Base-by-base conservation (phyloP, 768 basidiomycete genomes). In the Kwoniella sp. region DNA sequence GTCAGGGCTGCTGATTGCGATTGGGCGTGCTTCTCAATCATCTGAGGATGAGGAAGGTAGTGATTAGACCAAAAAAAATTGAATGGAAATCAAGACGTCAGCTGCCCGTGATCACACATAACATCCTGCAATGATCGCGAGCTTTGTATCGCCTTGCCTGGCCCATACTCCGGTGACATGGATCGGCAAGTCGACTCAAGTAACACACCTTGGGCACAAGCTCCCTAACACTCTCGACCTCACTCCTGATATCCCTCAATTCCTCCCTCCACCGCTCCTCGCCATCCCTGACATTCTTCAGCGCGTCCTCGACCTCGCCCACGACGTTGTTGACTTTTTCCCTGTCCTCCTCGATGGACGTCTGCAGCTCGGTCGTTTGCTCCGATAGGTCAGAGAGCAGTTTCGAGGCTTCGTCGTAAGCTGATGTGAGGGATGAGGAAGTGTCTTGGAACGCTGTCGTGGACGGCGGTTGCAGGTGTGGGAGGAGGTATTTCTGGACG, bases 21-120 rank as follows among this genome's bases (percentile, higher is more conserved):
- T 60, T 92, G 89, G 78, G 92, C 91, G 77, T 89, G 91, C 82
- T 91, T 93, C 61, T 96, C 92, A 58, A 96, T 89, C 90, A 97
- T 91, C 94, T 98, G 50, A 20, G 47, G 20, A 20, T 20, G 47
- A 20, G 41, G 41, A 17, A n/a, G n/a, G n/a, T n/a, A n/a, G n/a
- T n/a, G n/a, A n/a, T n/a, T n/a, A n/a, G n/a, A n/a, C n/a, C n/a
- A n/a, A n/a, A n/a, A n/a, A n/a, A n/a, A n/a, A n/a, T n/a, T n/a
- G n/a, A n/a, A n/a, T n/a, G n/a, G n/a, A n/a, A n/a, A n/a, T n/a
- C n/a, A n/a, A n/a, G n/a, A n/a, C n/a, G n/a, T n/a, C n/a, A n/a
- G n/a, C n/a, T n/a, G n/a, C n/a, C n/a, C n/a, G n/a, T n/a, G n/a
- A n/a, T n/a, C n/a, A n/a, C n/a, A n/a, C n/a, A n/a, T n/a, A n/a